phyloP scores from a whole-genome alignment of 129 eudicot genomes.

The Pittosporum tobira region DNA sequence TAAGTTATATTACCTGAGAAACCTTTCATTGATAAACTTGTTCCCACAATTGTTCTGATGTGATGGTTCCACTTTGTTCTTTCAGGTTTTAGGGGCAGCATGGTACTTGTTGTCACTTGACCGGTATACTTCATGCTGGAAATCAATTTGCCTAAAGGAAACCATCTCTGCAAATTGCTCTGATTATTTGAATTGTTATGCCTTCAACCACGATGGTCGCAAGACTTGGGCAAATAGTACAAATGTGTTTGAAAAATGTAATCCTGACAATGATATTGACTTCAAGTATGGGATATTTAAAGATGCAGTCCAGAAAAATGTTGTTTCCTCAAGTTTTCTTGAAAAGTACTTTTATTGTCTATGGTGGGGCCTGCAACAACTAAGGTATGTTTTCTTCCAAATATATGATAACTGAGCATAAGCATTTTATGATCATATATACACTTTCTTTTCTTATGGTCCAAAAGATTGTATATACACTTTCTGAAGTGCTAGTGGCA shows the following conservation, averaged over 20 bases:
- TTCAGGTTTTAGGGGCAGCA: slow-evolving; percentile 90
- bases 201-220: slow-evolving; percentile 25
- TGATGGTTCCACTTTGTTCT: neutral
- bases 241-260: slow-evolving; percentile 47
- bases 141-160: slow-evolving; percentile 59
- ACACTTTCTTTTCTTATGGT: too few relatives aligned
- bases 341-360: slow-evolving; percentile 83
- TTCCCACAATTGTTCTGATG: neutral
- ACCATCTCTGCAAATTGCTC: slow-evolving; percentile 31
- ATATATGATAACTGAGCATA: too few relatives aligned
- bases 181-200: slow-evolving; percentile 56
- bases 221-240: slow-evolving; percentile 60
- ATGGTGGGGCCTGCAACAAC: slow-evolving; percentile 97
- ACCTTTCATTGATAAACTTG: too few relatives aligned
- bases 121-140: slow-evolving; percentile 95
- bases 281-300: slow-evolving; percentile 77
- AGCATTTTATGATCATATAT: too few relatives aligned
- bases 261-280: slow-evolving; percentile 37
- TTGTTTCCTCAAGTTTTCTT: slow-evolving; percentile 57
- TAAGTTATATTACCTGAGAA: too few relatives aligned
- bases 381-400: slow-evolving; percentile 45
- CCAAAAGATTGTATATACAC: too few relatives aligned
- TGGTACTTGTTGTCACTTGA: slow-evolving; percentile 96
- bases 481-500: too few relatives aligned
- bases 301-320: slow-evolving; percentile 69